phyloP scores from a whole-genome alignment of 495 filamentous ascomycete genomes.

The Talaromyces liani region DNA sequence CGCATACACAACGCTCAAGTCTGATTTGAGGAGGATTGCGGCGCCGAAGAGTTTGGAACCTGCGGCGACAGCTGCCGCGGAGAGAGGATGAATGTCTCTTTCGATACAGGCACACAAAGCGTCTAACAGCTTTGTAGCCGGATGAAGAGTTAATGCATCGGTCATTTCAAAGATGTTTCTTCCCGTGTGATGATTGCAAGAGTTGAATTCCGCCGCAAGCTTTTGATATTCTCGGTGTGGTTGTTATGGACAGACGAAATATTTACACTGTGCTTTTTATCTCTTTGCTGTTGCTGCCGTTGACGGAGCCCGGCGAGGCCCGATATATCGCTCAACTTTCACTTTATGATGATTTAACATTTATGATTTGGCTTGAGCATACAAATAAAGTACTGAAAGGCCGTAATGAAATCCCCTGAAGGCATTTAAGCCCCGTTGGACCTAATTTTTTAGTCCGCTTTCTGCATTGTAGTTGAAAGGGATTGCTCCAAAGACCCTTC shows the following conservation, averaged over 20 bases:
- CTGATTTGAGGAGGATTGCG: conserved; percentile 5
- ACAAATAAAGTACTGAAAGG: neutral
- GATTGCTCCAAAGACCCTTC: too few relatives aligned
- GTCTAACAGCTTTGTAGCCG: conserved; percentile 2
- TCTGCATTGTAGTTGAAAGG: too few relatives aligned
- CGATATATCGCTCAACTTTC: neutral
- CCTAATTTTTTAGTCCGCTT: too few relatives aligned
- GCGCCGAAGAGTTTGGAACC: conserved; percentile 10
- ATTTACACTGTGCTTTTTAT: neutral
- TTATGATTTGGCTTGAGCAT: neutral
- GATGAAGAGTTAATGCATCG: conserved; percentile 3
- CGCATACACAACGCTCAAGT: conserved; percentile 6
- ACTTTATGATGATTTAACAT: neutral
- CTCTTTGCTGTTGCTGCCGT: neutral
- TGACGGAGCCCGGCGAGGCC: neutral
- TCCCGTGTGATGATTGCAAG: neutral
- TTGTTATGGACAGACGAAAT: neutral
- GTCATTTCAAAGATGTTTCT: neutral
- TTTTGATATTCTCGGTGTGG: neutral
- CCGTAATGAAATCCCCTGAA: too few relatives aligned
- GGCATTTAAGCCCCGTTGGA: too few relatives aligned
- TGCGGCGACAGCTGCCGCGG: conserved; percentile 1
- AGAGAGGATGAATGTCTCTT: conserved; percentile 8
- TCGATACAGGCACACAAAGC: conserved; percentile 6
- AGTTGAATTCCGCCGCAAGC: neutral